A percentile compares a stretch with the other conserved stretches of the same genome.
These are phyloP conservation scores for Chlamydomonas eustigma DNA, from an alignment of 139 green algal species.

Conservation along the genomic window DNA sequence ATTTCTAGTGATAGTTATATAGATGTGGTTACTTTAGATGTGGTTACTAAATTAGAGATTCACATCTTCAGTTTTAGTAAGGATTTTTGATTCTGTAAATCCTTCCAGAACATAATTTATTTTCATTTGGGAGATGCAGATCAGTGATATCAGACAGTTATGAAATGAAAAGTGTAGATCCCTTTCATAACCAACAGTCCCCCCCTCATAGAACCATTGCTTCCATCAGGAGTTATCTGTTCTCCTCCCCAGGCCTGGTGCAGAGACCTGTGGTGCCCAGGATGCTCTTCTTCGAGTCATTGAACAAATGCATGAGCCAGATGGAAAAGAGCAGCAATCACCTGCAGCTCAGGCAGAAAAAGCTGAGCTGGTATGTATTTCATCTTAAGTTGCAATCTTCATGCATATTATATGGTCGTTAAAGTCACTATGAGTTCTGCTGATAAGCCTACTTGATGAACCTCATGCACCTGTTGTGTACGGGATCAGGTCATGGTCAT, in stretches of 20 bases:
- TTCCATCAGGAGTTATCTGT: too few species aligned
- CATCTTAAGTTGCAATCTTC: too few species aligned
- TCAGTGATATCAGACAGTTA: too few species aligned
- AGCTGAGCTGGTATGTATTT: too few species aligned
- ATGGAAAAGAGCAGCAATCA: background rate
- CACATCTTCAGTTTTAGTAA: background rate
- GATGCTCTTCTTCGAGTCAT: constrained; percentile 15
- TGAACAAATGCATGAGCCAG: constrained; percentile 7
- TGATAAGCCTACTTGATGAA: background rate
- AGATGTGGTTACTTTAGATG: too few species aligned
- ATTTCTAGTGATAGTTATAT: too few species aligned
- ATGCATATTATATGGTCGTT: too few species aligned
- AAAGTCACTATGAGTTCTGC: background rate
- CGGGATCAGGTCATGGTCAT: constrained; percentile 14
- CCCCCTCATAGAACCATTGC: too few species aligned
- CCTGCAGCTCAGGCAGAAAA: background rate
- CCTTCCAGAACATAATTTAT: background rate
- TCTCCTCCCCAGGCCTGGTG: constrained; percentile 16
- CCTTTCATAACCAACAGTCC: too few species aligned
- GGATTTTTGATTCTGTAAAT: background rate
- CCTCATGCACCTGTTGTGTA: background rate
- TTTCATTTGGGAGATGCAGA: too few species aligned
- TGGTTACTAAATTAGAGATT: too few species aligned
- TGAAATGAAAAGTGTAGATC: too few species aligned
- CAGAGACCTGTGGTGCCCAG: background rate